Percentiles rank a stretch among this genome's conserved stretches.
These are phyloP conservation scores for Citrus maxima DNA, from an alignment of 345 rosid species.

Conservation along the genomic window DNA sequence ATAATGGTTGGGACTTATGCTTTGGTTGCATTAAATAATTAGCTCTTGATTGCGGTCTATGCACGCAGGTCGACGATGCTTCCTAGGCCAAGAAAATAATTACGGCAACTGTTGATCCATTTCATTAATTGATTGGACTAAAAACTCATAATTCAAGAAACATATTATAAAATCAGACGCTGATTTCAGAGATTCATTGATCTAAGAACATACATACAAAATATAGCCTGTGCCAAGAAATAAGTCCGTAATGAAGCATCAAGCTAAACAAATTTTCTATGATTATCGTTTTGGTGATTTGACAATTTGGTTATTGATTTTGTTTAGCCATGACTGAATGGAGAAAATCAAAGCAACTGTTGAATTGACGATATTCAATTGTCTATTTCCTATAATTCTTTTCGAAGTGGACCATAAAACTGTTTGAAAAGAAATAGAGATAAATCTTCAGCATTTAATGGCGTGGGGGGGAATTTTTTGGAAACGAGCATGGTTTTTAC, in stretches of 20 bases:
- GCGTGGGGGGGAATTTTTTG: not conserved
- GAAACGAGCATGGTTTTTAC: not conserved
- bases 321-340: no score
- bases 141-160: not conserved
- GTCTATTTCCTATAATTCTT: not conserved
- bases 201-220: not conserved
- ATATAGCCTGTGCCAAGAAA: no score
- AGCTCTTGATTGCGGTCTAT: constrained; percentile 4
- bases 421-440: not conserved
- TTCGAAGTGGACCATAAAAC: constrained; percentile 2
- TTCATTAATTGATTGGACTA: not conserved
- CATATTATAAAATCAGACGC: not conserved
- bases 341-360: not conserved
- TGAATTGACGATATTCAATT: not conserved
- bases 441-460: not conserved
- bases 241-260: no score
- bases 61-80: constrained; percentile 8
- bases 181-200: not conserved
- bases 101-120: not conserved
- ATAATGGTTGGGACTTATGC: not conserved
- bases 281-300: not conserved
- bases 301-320: no score
- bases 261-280: not conserved
- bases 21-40: not conserved
- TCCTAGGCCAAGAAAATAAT: constrained; percentile 5